Percentiles rank a stretch among this genome's conserved stretches.
phyloP scores from a whole-genome alignment of 1,284 basidiomycete species.

The Megacollybia platyphylla region DNA sequence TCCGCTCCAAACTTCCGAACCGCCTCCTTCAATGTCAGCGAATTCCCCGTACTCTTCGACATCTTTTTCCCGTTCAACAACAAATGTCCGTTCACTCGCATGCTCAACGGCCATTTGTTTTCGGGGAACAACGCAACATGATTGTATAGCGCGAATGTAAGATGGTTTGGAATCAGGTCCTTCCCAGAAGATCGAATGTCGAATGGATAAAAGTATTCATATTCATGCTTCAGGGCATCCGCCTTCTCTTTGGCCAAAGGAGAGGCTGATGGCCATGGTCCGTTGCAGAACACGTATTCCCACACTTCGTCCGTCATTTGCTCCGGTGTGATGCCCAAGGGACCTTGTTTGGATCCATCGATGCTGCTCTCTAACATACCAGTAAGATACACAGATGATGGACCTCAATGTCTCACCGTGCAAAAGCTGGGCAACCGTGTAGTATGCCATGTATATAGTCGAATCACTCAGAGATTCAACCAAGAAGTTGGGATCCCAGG shows the following conservation, averaged over 20 bases:
- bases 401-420: slow-evolving; percentile 45
- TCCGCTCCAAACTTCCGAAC: slow-evolving; percentile 87
- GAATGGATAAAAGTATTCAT: slow-evolving; percentile 97
- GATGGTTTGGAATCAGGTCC: slow-evolving; percentile 92
- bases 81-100: slow-evolving; percentile 94
- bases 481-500: slow-evolving; percentile 95
- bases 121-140: slow-evolving; percentile 93
- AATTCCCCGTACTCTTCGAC: slow-evolving; percentile 94
- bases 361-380: slow-evolving; percentile 43
- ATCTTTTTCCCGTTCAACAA: slow-evolving; percentile 99
- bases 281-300: slow-evolving; percentile 85
- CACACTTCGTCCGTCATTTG: slow-evolving; percentile 97
- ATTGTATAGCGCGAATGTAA: slow-evolving; percentile 92
- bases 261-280: slow-evolving; percentile 59
- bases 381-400: not conserved
- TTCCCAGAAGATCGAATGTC: slow-evolving; percentile 99
- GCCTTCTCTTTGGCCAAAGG: slow-evolving; percentile 68
- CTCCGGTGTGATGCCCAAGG: slow-evolving; percentile 76
- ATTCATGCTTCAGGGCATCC: slow-evolving; percentile 82
- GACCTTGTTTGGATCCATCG: slow-evolving; percentile 72
- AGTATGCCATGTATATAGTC: slow-evolving; percentile 98
- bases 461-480: slow-evolving; percentile 97
- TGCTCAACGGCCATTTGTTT: slow-evolving; percentile 85
- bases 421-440: slow-evolving; percentile 85
- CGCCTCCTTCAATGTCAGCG: slow-evolving; percentile 66